Evolutionary conservation across 805 yeast species (phyloP), one percentile per base, ranked within the genome.

Genomic region (Cyberlindnera xishuangbannaensis): DNA sequence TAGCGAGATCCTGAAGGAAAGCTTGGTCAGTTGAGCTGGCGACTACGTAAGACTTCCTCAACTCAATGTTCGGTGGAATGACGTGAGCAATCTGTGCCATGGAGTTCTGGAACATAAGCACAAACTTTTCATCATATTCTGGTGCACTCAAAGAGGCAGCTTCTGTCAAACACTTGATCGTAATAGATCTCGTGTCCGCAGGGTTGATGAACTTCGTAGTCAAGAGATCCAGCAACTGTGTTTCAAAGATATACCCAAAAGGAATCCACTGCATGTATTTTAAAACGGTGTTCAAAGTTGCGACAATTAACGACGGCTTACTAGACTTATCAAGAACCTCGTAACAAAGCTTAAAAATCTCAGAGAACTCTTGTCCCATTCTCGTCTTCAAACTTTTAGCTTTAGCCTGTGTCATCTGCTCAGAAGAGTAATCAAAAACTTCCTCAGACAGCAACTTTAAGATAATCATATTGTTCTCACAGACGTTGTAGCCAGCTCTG

Each of bases 201-300:
- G 87, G 84, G 18, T 71, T 72, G 50, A 92, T 67, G 50, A 86
- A 88, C 58, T 86, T 85, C 28, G 74, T 67, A 14, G 90, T 69
- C 41, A 92, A 69, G 39, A 86, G 55, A 22, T 72, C 74, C 50
- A 92, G 67, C 33, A 92, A 61, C 46, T 84, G 77, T 2, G 97
- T 87, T 56, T 88, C 95, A 61, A 85, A 92, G 36, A 92, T 78
- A 57, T 80, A 92, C 37, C 83, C 87, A 34, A 77, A 65, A 15
- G 97, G 97, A 47, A 92, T 85, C 97, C 98, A 92, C 46, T 83
- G 92, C 38, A 92, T 70, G 60, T 90, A 92, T 56, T 84, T 80
- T 48, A 83, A 67, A 43, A 92, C 63, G 14, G 95, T 78, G 45
- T 80, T 78, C 46, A 92, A 67, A 7, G 99, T 88, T 14, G 97